These are phyloP conservation scores for Tephrocybe sp. DNA, from an alignment of 768 basidiomycete species.

Conservation along the genomic window DNA sequence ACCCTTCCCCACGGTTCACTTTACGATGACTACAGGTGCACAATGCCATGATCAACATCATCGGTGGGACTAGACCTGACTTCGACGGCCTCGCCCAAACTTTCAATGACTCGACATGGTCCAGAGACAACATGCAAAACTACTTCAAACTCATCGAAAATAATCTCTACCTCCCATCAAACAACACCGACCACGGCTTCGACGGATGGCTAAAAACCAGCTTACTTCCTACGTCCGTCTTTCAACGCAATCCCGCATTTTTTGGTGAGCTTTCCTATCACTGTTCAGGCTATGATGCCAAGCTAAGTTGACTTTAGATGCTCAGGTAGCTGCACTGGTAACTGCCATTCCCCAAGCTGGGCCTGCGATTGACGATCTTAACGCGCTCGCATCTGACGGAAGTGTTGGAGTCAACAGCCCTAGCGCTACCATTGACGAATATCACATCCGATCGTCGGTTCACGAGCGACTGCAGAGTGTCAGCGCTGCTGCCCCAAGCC, in stretches of 20 bases:
- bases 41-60: slow-evolving; percentile 28
- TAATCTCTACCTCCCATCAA: slow-evolving; percentile 18
- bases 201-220: slow-evolving; percentile 28
- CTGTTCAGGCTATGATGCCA: background rate
- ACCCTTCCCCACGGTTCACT: background rate
- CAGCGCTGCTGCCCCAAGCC: slow-evolving; percentile 5
- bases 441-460: slow-evolving; percentile 24
- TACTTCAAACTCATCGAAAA: slow-evolving; percentile 27
- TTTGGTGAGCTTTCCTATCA: slow-evolving; percentile 15
- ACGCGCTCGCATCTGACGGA: slow-evolving; percentile 17
- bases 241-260: slow-evolving; percentile 18
- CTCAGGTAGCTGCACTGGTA: slow-evolving; percentile 20
- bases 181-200: slow-evolving; percentile 25
- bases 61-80: slow-evolving; percentile 21
- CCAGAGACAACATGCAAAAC: slow-evolving; percentile 25
- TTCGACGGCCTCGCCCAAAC: slow-evolving; percentile 23
- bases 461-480: slow-evolving; percentile 20
- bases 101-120: slow-evolving; percentile 26
- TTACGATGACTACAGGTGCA: slow-evolving; percentile 16
- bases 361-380: slow-evolving; percentile 21
- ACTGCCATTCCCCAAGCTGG: slow-evolving; percentile 14
- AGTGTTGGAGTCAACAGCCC: slow-evolving; percentile 17
- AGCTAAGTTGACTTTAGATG: slow-evolving; percentile 15
- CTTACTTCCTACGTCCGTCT: slow-evolving; percentile 17
- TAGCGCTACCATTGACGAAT: slow-evolving; percentile 21